phyloP scores from a whole-genome alignment of 2,329 filamentous ascomycete species.

The Fusarium mexicanum region DNA sequence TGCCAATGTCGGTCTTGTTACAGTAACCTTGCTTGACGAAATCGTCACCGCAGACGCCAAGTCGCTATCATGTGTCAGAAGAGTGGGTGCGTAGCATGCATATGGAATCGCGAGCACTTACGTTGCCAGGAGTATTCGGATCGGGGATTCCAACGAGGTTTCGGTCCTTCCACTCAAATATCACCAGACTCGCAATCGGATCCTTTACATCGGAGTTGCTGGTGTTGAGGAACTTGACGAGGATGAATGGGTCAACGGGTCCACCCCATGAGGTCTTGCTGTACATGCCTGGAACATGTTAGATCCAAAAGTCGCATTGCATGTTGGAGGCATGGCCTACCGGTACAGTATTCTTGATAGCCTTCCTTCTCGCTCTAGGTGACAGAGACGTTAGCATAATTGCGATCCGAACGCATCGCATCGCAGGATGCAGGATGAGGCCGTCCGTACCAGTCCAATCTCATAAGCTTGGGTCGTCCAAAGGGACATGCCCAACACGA shows the following conservation, averaged over 20 bases:
- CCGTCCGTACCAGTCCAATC: constrained; percentile 61
- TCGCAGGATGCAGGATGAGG: neutral
- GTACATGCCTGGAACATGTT: constrained; percentile 78
- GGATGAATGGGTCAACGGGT: constrained; percentile 86
- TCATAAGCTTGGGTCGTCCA: constrained; percentile 67
- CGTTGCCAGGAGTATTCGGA: constrained; percentile 62
- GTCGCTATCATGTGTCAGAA: constrained; percentile 45
- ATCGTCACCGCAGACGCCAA: constrained; percentile 77
- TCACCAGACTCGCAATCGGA: constrained; percentile 81
- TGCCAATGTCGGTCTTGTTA: constrained; percentile 78
- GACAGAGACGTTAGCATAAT: constrained; percentile 35
- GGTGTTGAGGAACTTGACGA: constrained; percentile 77
- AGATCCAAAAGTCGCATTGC: neutral
- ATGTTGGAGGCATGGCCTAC: constrained; percentile 48
- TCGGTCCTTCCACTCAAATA: constrained; percentile 95
- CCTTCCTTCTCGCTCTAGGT: constrained; percentile 77
- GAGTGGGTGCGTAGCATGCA: neutral
- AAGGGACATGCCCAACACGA: constrained; percentile 64
- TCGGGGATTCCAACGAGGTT: constrained; percentile 77
- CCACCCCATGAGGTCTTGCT: constrained; percentile 90
- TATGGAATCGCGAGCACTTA: constrained; percentile 49
- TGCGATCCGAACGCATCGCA: neutral
- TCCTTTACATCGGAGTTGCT: constrained; percentile 68
- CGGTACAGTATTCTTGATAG: constrained; percentile 82
- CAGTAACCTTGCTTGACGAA: constrained; percentile 77